A percentile compares a stretch with the other conserved stretches of the same genome.
phyloP scores from a whole-genome alignment of 192 early-diverging fungal species.

The Coemansia sp. region DNA sequence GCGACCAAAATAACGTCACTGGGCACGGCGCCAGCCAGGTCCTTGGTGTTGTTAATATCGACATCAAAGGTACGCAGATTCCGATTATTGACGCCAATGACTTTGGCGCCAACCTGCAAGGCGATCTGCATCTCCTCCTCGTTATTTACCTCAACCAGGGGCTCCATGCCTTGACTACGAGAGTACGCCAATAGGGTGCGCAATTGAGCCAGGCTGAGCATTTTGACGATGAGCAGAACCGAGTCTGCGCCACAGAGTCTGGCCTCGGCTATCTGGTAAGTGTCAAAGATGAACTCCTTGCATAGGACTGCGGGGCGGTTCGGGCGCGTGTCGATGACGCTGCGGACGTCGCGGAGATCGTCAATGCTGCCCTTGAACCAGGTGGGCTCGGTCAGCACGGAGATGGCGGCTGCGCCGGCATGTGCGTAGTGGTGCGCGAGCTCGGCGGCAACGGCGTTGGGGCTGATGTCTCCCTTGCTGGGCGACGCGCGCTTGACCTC shows the following conservation, averaged over 20 bases:
- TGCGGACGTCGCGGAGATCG: conserved; percentile 88
- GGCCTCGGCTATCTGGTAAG: conserved; percentile 97
- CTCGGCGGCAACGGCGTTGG: conserved; percentile 79
- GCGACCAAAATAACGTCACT: conserved; percentile 76
- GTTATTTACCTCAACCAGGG: conserved; percentile 98
- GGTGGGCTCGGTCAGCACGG: conserved; percentile 96
- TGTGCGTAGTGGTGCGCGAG: conserved; percentile 85
- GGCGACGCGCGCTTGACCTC: conserved; percentile 99
- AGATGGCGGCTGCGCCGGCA: conserved; percentile 91
- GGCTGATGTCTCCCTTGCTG: conserved; percentile 89
- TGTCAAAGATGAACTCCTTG: conserved; percentile 96
- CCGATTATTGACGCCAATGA: conserved; percentile 98
- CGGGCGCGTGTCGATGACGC: conserved; percentile 59
- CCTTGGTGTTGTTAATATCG: conserved; percentile 82
- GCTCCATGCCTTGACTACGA: conserved; percentile 88
- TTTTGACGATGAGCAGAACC: conserved; percentile 93
- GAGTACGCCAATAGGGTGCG: conserved; percentile 71
- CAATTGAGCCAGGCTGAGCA: conserved; percentile 74
- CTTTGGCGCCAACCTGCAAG: conserved; percentile 72
- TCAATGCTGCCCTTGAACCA: conserved; percentile 98
- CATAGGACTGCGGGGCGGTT: conserved; percentile 91
- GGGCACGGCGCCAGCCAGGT: conserved; percentile 71
- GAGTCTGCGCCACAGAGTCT: conserved; percentile 95
- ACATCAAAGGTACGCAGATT: conserved; percentile 96
- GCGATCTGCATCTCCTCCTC: conserved; percentile 87